Conservation (phyloP, 495 filamentous ascomycete species). For the Aspergillus sclerotioniger region DNA sequence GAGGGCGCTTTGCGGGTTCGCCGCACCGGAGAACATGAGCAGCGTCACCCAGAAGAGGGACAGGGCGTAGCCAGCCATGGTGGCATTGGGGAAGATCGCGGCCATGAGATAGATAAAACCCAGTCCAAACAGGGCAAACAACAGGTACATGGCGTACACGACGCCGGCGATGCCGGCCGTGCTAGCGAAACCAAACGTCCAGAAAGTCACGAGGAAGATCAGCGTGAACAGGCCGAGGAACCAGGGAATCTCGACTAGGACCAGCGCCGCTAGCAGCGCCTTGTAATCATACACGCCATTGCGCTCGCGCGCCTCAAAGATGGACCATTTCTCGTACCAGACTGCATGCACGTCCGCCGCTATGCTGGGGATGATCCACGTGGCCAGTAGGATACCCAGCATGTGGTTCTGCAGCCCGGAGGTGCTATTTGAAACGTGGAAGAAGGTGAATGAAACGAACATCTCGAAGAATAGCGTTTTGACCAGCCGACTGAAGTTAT, state of each 20-base stretch:
- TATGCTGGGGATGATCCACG: conserved; percentile 3
- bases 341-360: neutral
- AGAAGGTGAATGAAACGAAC: conserved; percentile 5
- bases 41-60: conserved; percentile 7
- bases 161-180: neutral
- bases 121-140: neutral
- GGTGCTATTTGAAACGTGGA: neutral
- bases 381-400: neutral
- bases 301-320: conserved; percentile 6
- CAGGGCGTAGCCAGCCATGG: conserved; percentile 9
- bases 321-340: conserved; percentile 8
- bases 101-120: neutral
- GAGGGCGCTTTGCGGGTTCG: neutral
- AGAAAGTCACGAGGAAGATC: conserved; percentile 3
- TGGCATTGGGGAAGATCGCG: conserved; percentile 1
- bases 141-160: neutral
- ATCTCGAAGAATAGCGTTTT: conserved; percentile 2
- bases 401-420: conserved; percentile 3
- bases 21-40: neutral
- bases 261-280: neutral
- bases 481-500: conserved; percentile 7
- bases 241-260: conserved; percentile 5
- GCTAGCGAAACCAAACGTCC: conserved; percentile 4
- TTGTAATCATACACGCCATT: conserved; percentile 9
- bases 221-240: neutral